Evolutionary conservation across 306 rosid species (phyloP).

Genomic region (Sindora glabra): DNA sequence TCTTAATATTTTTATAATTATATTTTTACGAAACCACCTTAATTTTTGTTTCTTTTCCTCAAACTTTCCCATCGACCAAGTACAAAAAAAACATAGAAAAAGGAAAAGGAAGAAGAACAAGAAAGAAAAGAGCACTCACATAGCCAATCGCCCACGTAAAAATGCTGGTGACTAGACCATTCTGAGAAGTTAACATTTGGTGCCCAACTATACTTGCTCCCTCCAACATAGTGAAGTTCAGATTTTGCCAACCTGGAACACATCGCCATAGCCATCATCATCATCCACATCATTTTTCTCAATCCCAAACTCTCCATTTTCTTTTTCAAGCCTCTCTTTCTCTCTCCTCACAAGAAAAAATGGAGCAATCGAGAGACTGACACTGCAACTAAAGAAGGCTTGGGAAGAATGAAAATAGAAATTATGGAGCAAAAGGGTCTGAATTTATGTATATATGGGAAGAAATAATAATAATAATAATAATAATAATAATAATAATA

Average conservation of each 20-base stretch:
- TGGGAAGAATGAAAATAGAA: no score
- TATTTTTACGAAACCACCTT: no score
- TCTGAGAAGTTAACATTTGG: constrained; percentile 15
- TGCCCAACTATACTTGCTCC: constrained; percentile 6
- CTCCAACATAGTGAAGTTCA: constrained; percentile 27
- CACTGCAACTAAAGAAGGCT: no score
- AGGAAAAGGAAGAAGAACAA: background rate
- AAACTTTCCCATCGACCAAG: no score
- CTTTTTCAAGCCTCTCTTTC: background rate
- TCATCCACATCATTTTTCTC: background rate
- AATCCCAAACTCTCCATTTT: constrained; percentile 15
- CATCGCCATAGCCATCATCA: background rate
- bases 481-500: no score
- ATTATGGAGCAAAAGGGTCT: no score
- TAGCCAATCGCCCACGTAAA: constrained; percentile 22
- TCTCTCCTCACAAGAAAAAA: background rate
- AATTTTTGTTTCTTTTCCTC: no score
- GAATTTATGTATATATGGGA: no score
- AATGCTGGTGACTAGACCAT: constrained; percentile 23
- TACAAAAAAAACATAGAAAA: background rate
- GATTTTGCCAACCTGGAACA: constrained; percentile 2
- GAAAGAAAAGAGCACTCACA: constrained; percentile 14
- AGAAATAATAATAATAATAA: no score
- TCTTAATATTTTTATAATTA: no score
- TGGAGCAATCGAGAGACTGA: background rate